phyloP scores from a whole-genome alignment of 306 rosid genomes.

The Gastrolobium villosum region DNA sequence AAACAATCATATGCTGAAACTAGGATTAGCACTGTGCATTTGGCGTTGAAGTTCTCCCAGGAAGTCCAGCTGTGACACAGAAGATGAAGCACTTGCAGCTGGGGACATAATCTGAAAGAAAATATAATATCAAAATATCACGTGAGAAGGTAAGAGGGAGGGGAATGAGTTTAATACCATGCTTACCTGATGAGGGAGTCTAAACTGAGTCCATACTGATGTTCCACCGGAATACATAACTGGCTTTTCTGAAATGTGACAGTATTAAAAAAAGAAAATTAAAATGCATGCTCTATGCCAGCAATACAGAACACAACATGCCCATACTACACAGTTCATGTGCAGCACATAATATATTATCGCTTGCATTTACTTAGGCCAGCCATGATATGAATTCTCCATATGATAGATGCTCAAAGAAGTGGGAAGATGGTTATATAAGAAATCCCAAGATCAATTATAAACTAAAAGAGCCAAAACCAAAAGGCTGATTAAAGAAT shows the following conservation, averaged over 20 bases:
- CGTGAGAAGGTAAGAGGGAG: not conserved
- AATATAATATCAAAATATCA: constrained; percentile 22
- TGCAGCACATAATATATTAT: not conserved
- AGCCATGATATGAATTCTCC: constrained; percentile 16
- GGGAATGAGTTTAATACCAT: not conserved
- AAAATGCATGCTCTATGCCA: not conserved
- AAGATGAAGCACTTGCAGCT: constrained; percentile 49
- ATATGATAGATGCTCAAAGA: constrained; percentile 1
- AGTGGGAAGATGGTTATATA: constrained; percentile 31
- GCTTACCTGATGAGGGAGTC: constrained; percentile 76
- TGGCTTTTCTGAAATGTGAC: constrained; percentile 70
- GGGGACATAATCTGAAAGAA: constrained; percentile 57
- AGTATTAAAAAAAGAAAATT: constrained; percentile 1
- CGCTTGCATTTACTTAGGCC: not conserved
- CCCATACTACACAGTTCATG: constrained; percentile 1
- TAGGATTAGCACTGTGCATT: constrained; percentile 50
- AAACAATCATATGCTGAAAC: constrained; percentile 48
- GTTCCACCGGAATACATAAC: constrained; percentile 68
- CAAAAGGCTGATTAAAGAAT: constrained; percentile 1
- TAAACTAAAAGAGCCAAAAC: constrained; percentile 13
- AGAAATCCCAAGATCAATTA: constrained; percentile 12
- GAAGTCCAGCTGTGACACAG: constrained; percentile 66
- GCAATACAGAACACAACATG: constrained; percentile 5
- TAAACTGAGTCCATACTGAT: constrained; percentile 67
- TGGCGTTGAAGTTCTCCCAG: constrained; percentile 71